phyloP scores from a whole-genome alignment of 257 asterid genomes.

The Salvia miltiorrhiza region DNA sequence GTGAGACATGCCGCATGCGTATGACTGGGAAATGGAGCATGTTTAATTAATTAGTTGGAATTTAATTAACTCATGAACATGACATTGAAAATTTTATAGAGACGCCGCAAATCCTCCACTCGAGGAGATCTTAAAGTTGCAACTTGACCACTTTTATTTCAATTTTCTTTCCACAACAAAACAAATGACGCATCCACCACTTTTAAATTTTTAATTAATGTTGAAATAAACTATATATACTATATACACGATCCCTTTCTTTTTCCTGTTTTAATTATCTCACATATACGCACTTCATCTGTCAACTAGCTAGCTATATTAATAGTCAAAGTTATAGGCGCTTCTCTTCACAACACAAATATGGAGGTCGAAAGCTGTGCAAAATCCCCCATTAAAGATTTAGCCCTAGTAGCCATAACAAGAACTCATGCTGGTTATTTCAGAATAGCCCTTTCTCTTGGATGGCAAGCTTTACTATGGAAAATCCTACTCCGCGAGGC shows the following conservation, averaged over 20 bases:
- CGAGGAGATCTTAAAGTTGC: too few species aligned
- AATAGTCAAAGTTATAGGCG: not conserved
- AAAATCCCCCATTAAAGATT: not conserved
- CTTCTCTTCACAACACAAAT: not conserved
- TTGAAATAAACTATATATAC: too few species aligned
- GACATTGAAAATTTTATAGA: too few species aligned
- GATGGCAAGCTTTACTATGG: conserved; percentile 59
- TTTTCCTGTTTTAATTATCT: not conserved
- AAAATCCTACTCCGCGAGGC: conserved; percentile 54
- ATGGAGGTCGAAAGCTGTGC: not conserved
- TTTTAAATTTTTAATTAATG: too few species aligned
- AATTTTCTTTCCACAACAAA: too few species aligned
- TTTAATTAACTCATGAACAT: too few species aligned
- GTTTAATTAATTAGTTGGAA: too few species aligned
- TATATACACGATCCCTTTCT: not conserved
- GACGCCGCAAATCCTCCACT: too few species aligned
- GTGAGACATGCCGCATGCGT: too few species aligned
- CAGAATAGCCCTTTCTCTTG: conserved; percentile 53
- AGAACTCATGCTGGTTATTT: conserved; percentile 65
- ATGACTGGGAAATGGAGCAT: too few species aligned
- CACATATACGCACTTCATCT: not conserved
- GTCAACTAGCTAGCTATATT: not conserved
- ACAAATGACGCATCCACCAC: too few species aligned
- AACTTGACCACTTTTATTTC: too few species aligned
- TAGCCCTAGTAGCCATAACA: conserved; percentile 20